Conservation (phyloP, 768 basidiomycete species). For the Psilocybe cyanescens region DNA sequence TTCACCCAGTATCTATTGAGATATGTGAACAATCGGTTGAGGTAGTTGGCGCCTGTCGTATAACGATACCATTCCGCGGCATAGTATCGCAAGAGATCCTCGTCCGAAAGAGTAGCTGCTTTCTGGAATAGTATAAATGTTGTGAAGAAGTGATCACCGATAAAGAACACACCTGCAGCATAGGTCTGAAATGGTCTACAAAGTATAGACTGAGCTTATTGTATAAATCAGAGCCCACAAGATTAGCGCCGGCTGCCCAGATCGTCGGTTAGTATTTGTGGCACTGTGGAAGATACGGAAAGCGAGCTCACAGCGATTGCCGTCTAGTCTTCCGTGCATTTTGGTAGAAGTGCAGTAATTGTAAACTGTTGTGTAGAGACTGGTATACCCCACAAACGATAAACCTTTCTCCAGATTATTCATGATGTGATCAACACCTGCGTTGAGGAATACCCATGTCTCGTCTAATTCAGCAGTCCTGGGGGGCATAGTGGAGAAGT, state of each 20-base stretch:
- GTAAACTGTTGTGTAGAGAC: conserved; percentile 89
- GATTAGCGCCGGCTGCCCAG: conserved; percentile 81
- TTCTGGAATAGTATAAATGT: conserved; percentile 49
- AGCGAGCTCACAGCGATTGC: conserved; percentile 68
- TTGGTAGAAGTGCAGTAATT: conserved; percentile 97
- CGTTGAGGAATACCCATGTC: conserved; percentile 85
- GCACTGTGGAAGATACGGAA: conserved; percentile 40
- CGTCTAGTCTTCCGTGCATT: conserved; percentile 66
- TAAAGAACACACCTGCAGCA: conserved; percentile 46
- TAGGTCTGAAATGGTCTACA: conserved; percentile 77
- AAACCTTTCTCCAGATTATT: conserved; percentile 84
- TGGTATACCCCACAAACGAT: conserved; percentile 74
- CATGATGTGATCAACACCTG: conserved; percentile 91
- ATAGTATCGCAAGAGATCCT: conserved; percentile 92
- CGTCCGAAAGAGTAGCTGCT: conserved; percentile 82
- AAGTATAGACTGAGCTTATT: conserved; percentile 93
- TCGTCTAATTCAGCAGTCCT: conserved; percentile 78
- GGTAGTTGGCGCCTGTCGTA: conserved; percentile 95
- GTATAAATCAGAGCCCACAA: conserved; percentile 98
- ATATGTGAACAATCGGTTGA: conserved; percentile 96
- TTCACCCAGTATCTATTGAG: conserved; percentile 99
- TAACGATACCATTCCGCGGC: conserved; percentile 95
- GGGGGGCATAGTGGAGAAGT: conserved; percentile 58
- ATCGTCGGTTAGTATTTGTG: conserved; percentile 25
- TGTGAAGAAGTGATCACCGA: conserved; percentile 1